Percentiles rank a stretch among this genome's conserved stretches.
These are phyloP conservation scores for Ustilago nuda DNA, from an alignment of 1,284 basidiomycete genomes.

Conservation along the genomic window DNA sequence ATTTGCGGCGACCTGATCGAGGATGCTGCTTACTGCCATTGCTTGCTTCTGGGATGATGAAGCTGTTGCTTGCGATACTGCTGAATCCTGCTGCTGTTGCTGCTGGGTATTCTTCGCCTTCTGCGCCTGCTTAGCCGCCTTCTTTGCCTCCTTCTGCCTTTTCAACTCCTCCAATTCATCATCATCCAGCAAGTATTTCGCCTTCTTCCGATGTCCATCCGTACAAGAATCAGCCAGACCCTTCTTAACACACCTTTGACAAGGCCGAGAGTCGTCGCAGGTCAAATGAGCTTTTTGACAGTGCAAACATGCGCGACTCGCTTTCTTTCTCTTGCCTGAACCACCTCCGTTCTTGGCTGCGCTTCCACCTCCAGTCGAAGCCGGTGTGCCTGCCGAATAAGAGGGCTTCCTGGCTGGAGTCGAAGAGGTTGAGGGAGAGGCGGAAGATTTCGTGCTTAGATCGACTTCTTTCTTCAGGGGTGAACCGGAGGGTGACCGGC, in stretches of 20 bases:
- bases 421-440: constrained; percentile 1
- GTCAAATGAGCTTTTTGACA: constrained; percentile 95
- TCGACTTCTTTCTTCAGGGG: constrained; percentile 45
- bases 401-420: background rate
- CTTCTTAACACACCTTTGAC: constrained; percentile 92
- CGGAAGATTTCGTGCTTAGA: constrained; percentile 15
- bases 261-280: constrained; percentile 95
- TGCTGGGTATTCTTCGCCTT: constrained; percentile 14
- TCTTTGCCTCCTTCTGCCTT: constrained; percentile 53
- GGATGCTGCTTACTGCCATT: constrained; percentile 36
- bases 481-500: constrained; percentile 22
- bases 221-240: constrained; percentile 88
- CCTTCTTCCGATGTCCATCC: constrained; percentile 96
- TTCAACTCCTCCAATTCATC: constrained; percentile 63
- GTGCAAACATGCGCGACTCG: constrained; percentile 89
- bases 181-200: constrained; percentile 79
- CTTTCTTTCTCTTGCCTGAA: constrained; percentile 76
- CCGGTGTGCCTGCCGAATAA: constrained; percentile 9
- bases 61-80: constrained; percentile 12
- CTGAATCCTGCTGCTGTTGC: constrained; percentile 18
- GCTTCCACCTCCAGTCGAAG: constrained; percentile 6
- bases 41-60: constrained; percentile 31
- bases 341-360: constrained; percentile 17
- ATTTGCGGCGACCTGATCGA: constrained; percentile 34
- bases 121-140: constrained; percentile 43